phyloP scores from a whole-genome alignment of 768 basidiomycete species.

The Kwoniella heveanensis region DNA sequence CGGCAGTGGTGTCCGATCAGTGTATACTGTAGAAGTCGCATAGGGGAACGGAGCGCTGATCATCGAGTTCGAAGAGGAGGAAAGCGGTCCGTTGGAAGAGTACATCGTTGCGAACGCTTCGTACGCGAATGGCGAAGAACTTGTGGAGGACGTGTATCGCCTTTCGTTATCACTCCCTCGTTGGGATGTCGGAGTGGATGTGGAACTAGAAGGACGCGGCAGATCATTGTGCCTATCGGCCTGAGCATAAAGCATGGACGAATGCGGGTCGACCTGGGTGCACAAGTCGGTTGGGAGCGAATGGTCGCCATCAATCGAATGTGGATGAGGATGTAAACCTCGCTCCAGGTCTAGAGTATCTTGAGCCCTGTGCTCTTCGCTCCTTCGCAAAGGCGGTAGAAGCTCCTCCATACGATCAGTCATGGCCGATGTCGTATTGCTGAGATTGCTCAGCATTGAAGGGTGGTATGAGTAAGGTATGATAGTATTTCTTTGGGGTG shows the following conservation, averaged over 20 bases:
- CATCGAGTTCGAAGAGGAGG: neutral
- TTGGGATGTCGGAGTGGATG: neutral
- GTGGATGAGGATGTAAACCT: conserved; percentile 9
- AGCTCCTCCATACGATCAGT: conserved; percentile 1
- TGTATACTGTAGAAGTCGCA: neutral
- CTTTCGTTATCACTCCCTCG: neutral
- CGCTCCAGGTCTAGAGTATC: neutral
- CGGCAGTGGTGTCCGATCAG: neutral
- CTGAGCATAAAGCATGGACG: neutral
- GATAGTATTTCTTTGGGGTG: conserved; percentile 1
- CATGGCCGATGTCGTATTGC: neutral
- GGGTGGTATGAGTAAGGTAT: conserved; percentile 7
- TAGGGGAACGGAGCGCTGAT: neutral
- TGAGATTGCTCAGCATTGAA: neutral
- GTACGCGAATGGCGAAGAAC: neutral
- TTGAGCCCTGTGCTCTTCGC: neutral
- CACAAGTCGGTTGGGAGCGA: conserved; percentile 2
- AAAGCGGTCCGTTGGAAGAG: neutral
- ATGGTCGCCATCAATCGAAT: neutral
- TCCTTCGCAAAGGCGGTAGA: conserved; percentile 4
- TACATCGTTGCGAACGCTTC: neutral
- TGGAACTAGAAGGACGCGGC: neutral
- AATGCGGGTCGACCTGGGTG: neutral
- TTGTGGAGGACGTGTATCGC: neutral
- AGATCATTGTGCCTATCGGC: neutral